Percentiles rank a stretch among this genome's conserved stretches.
phyloP scores from a whole-genome alignment of 1,284 basidiomycete genomes.

The Amanita bisporigera region DNA sequence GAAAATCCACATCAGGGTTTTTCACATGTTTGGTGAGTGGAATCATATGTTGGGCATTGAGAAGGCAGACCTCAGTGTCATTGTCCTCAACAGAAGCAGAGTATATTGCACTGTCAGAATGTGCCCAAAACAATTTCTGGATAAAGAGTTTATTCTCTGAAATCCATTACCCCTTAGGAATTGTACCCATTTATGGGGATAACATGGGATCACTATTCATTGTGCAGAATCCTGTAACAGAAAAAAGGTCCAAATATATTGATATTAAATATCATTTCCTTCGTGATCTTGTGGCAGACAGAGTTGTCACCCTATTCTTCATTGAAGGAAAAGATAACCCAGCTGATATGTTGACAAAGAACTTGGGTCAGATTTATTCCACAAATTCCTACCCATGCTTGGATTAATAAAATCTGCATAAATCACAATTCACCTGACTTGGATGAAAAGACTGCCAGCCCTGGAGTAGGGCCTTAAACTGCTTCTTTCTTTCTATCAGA shows the following conservation, averaged over 20 bases:
- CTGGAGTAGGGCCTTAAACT: too few species aligned
- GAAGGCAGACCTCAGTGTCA: too few species aligned
- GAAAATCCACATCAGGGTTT: too few species aligned
- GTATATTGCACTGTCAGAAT: neutral
- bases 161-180: neutral
- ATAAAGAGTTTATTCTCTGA: neutral
- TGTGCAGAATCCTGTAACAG: neutral
- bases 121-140: neutral
- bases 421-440: too few species aligned
- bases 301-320: too few species aligned
- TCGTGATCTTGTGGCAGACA: neutral
- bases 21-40: neutral
- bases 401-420: too few species aligned
- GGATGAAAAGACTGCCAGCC: too few species aligned
- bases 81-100: neutral
- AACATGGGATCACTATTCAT: neutral
- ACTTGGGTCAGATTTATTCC: too few species aligned
- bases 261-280: neutral
- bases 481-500: too few species aligned
- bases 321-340: too few species aligned
- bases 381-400: too few species aligned
- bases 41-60: neutral
- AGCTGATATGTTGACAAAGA: too few species aligned
- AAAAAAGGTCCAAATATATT: neutral
- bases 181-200: neutral